Evolutionary conservation across 768 basidiomycete genomes (phyloP).

Genomic region (Naganishia antarctica): DNA sequence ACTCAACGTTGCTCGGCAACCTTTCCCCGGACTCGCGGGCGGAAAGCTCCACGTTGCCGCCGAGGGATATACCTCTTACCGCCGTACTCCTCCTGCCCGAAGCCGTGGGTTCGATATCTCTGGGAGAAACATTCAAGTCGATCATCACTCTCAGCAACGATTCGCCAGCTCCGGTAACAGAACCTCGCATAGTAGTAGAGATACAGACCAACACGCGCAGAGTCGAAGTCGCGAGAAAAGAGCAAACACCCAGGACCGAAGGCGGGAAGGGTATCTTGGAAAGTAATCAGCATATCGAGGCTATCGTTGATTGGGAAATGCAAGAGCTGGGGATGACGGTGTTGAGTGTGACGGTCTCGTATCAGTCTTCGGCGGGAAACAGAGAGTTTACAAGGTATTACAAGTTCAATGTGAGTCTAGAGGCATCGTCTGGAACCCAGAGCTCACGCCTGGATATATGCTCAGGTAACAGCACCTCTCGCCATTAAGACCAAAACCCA

Average conservation of each 20-base stretch:
- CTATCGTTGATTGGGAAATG: conserved; percentile 75
- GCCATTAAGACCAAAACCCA: conserved; percentile 95
- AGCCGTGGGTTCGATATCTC: conserved; percentile 75
- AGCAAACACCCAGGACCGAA: conserved; percentile 22
- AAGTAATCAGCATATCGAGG: conserved; percentile 59
- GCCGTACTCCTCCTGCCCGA: conserved; percentile 56
- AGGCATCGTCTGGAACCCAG: too few species aligned
- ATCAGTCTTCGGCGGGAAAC: conserved; percentile 58
- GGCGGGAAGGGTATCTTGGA: conserved; percentile 51
- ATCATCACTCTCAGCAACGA: conserved; percentile 80
- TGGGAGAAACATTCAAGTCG: conserved; percentile 82
- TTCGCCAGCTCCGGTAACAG: conserved; percentile 60
- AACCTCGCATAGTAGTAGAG: conserved; percentile 66
- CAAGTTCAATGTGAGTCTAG: conserved; percentile 71
- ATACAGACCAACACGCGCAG: conserved; percentile 86
- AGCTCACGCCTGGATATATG: background rate
- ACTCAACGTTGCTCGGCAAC: conserved; percentile 10
- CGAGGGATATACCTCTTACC: conserved; percentile 72
- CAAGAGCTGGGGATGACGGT: conserved; percentile 92
- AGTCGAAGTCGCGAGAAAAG: conserved; percentile 42
- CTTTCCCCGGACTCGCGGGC: background rate
- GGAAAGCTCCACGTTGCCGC: conserved; percentile 51
- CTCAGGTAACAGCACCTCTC: conserved; percentile 83
- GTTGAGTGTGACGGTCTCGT: conserved; percentile 74
- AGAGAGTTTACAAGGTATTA: conserved; percentile 78